Conservation (phyloP, 345 rosid species). For the Noccaea bulbosa region DNA sequence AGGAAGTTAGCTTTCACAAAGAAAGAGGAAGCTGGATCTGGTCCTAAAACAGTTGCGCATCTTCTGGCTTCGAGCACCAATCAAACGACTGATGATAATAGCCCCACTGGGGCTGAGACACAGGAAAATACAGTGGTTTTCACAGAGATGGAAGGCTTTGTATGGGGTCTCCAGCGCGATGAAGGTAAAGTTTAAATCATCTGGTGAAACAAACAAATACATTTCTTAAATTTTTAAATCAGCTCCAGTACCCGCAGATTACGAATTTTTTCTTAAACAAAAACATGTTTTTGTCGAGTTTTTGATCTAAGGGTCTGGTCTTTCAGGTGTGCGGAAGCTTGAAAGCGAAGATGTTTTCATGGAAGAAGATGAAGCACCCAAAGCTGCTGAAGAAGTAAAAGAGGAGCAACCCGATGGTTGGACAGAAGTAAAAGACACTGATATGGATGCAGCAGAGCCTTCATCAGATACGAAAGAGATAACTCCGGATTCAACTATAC, state of each 20-base stretch:
- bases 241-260: background rate
- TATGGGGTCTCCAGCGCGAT: conserved; percentile 80
- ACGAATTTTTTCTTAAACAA: background rate
- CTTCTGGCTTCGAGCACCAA: conserved; percentile 55
- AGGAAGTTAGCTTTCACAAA: conserved; percentile 82
- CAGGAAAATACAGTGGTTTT: conserved; percentile 85
- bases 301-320: conserved; percentile 35
- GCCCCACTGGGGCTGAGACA: conserved; percentile 52
- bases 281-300: background rate
- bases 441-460: conserved; percentile 51
- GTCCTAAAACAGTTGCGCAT: conserved; percentile 76
- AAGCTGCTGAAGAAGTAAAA: conserved; percentile 55
- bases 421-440: conserved; percentile 61
- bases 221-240: background rate
- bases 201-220: conserved; percentile 8
- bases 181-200: conserved; percentile 57
- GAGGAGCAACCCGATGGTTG: conserved; percentile 66
- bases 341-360: conserved; percentile 82
- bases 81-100: conserved; percentile 56
- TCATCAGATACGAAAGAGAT: conserved; percentile 62
- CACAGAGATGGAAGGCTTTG: conserved; percentile 95
- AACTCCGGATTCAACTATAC: conserved; percentile 81
- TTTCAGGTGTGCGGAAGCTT: conserved; percentile 66
- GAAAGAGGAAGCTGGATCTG: conserved; percentile 61
- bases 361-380: conserved; percentile 84